Percentiles rank a stretch among this genome's conserved stretches.
phyloP scores from a whole-genome alignment of 1,284 basidiomycete genomes.

The Blastosporella zonata region DNA sequence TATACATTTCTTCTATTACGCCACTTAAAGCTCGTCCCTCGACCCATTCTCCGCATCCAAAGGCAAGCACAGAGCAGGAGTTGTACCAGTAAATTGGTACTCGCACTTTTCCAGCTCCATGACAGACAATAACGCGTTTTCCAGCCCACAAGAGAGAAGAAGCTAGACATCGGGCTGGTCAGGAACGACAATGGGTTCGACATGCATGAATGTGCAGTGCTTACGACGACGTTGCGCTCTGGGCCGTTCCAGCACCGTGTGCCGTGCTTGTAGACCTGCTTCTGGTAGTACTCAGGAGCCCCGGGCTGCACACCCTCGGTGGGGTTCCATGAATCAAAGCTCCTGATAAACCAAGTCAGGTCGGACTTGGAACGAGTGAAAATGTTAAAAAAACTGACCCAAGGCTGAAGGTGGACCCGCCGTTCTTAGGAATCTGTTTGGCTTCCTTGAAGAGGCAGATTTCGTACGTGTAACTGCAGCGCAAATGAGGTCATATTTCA shows the following conservation, averaged over 20 bases:
- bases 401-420: constrained; percentile 76
- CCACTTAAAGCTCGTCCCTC: constrained; percentile 51
- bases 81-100: constrained; percentile 85
- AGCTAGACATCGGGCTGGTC: constrained; percentile 46
- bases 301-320: constrained; percentile 53
- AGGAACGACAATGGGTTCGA: constrained; percentile 1
- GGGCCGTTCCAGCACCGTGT: constrained; percentile 98
- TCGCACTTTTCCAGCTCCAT: constrained; percentile 97
- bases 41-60: constrained; percentile 35
- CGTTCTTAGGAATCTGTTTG: constrained; percentile 86
- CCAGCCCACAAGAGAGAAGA: constrained; percentile 79
- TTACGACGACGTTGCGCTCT: constrained; percentile 73
- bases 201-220: constrained; percentile 18
- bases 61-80: constrained; percentile 87
- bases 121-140: constrained; percentile 82
- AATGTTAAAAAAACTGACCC: constrained; percentile 55
- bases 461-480: constrained; percentile 88
- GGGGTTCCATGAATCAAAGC: constrained; percentile 76
- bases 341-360: constrained; percentile 39
- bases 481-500: not conserved
- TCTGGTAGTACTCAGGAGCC: constrained; percentile 72
- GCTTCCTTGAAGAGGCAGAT: constrained; percentile 92
- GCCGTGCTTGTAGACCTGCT: constrained; percentile 81
- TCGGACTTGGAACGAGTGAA: not conserved
- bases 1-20: constrained; percentile 5